These are phyloP conservation scores for Rubroboletus satanas DNA, from an alignment of 768 basidiomycete genomes.

Conservation along the genomic window DNA sequence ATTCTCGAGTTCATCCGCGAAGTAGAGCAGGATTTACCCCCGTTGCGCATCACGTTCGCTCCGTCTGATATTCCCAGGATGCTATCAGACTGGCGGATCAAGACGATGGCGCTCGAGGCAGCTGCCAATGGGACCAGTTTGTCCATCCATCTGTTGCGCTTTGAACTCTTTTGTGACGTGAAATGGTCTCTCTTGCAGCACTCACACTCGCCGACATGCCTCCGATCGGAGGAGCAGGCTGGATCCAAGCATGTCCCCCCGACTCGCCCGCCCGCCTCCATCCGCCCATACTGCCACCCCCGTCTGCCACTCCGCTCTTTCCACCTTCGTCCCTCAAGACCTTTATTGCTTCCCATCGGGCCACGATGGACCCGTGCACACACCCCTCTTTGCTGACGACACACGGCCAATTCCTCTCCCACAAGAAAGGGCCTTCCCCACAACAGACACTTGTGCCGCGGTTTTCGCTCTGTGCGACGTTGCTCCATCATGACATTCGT, in stretches of 20 bases:
- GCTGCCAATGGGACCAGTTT: conserved; percentile 28
- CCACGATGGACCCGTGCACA: conserved; percentile 36
- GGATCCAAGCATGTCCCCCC: conserved; percentile 20
- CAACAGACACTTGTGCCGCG: conserved; percentile 42
- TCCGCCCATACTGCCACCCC: conserved; percentile 28
- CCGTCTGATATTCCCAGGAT: conserved; percentile 29
- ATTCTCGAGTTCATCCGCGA: conserved; percentile 26
- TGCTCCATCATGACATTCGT: conserved; percentile 54
- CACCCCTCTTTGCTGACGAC: conserved; percentile 34
- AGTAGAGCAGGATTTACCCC: conserved; percentile 29
- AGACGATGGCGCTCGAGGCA: conserved; percentile 23
- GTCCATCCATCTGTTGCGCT: not conserved
- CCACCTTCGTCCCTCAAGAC: conserved; percentile 9
- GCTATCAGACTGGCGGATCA: conserved; percentile 25
- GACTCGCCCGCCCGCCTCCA: conserved; percentile 26
- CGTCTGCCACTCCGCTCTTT: not conserved
- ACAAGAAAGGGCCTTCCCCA: conserved; percentile 44
- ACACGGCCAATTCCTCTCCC: conserved; percentile 52
- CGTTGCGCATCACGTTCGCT: conserved; percentile 30
- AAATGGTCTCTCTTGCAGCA: conserved; percentile 15
- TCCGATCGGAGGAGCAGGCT: conserved; percentile 22
- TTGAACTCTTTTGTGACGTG: not conserved
- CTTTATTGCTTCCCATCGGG: conserved; percentile 36
- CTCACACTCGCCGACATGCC: conserved; percentile 34
- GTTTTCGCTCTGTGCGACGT: conserved; percentile 50